Conservation (phyloP, 768 basidiomycete species). For the Scleroderma bovista region DNA sequence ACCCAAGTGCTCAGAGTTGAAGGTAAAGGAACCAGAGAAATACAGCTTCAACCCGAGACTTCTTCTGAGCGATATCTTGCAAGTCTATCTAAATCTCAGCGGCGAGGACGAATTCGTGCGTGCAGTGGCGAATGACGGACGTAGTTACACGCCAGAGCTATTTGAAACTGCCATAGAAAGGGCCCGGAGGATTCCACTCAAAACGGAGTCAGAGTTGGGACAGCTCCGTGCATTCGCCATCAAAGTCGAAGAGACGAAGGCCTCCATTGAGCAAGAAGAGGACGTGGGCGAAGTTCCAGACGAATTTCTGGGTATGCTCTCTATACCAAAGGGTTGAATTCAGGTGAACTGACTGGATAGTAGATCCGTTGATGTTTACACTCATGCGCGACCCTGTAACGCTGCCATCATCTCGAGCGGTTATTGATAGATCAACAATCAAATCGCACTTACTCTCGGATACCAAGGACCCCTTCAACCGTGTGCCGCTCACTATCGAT, state of each 20-base stretch:
- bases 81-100: conserved; percentile 87
- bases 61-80: conserved; percentile 79
- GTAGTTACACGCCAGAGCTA: conserved; percentile 80
- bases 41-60: conserved; percentile 82
- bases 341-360: not conserved
- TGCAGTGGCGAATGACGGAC: conserved; percentile 90
- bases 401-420: conserved; percentile 72
- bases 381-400: conserved; percentile 95
- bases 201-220: conserved; percentile 72
- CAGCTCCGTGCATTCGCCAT: conserved; percentile 63
- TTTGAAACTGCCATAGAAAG: conserved; percentile 77
- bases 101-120: conserved; percentile 72
- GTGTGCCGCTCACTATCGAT: conserved; percentile 71
- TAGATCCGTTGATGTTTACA: conserved; percentile 87
- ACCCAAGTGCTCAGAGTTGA: conserved; percentile 80
- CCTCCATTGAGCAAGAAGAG: conserved; percentile 80
- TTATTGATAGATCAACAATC: conserved; percentile 88
- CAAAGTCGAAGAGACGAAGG: conserved; percentile 80
- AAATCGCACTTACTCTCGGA: conserved; percentile 93
- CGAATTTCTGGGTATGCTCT: conserved; percentile 77
- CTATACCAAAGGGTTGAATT: not conserved
- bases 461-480: conserved; percentile 92
- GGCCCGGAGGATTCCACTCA: conserved; percentile 56
- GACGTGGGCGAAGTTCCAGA: conserved; percentile 92
- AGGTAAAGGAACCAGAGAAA: conserved; percentile 81